Base-by-base conservation (phyloP, 2,329 filamentous ascomycete species). In the Trichoderma atroviride region DNA sequence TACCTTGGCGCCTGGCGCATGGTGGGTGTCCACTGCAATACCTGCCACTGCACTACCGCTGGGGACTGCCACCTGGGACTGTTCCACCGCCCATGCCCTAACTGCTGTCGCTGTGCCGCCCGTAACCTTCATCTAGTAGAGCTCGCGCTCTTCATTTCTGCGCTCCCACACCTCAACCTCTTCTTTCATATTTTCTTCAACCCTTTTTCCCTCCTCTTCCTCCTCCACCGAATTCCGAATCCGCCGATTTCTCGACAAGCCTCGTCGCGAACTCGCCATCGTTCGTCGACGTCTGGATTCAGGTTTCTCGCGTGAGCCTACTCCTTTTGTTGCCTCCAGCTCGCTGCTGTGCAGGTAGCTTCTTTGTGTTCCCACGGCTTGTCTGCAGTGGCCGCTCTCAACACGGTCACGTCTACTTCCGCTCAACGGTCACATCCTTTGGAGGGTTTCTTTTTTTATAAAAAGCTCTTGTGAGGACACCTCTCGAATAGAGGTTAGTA, bases 201-300 rank as follows among this genome's bases (percentile, higher is more conserved):
- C 69, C 63, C 73, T 61, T 58, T 58, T 52, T 47, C 69, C 65
- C 70, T 72, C 61, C 70, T 55, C 70, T 70, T 67, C 71, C 72
- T 70, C 70, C 71, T 70, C 62, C 56, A 75, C 76, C 77, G 76
- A 77, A 74, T 73, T 72, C 77, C 76, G 79, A 81, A 80, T 79
- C 79, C 78, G 74, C 76, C 78, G 71, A 79, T 72, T 71, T 71
- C 72, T 70, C 74, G 77, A 79, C 77, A 79, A 79, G 62, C 67
- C 60, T 66, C 75, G 75, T 80, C 78, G 74, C 77, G 77, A 76
- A 75, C 71, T 56, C 67, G 53, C 58, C 72, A 70, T 55, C 56
- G 72, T 75, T 76, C 73, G 74, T 72, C 64, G 74, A 73, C 72
- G 31, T 37, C 66, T 73, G 72, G 74, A 73, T 74, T 75, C 74